These are phyloP conservation scores for Jatropha podagrica DNA, from an alignment of 441 rosid genomes.

Conservation along the genomic window DNA sequence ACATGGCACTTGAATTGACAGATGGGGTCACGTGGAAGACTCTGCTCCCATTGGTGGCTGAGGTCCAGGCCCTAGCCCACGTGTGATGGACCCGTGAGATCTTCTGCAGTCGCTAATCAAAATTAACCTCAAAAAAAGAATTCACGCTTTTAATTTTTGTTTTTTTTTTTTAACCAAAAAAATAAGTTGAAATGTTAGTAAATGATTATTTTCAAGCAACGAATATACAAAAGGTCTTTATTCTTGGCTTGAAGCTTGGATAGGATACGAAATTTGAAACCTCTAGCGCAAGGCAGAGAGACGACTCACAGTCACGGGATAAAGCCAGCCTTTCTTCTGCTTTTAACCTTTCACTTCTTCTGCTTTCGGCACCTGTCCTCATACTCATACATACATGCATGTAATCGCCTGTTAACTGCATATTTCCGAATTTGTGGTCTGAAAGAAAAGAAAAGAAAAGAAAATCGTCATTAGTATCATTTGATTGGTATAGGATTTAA, in stretches of 20 bases:
- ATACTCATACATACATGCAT: not conserved
- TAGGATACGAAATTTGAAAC: constrained; percentile 7
- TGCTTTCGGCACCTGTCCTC: not conserved
- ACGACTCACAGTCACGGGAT: constrained; percentile 15
- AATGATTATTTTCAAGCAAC: not conserved
- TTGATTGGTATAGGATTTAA: no score
- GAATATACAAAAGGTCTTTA: constrained; percentile 6
- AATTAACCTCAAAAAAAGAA: no score
- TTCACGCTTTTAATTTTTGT: no score
- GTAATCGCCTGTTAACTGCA: no score
- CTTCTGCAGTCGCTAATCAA: not conserved
- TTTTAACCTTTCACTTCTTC: not conserved
- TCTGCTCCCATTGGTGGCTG: not conserved
- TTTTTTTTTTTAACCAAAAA: no score
- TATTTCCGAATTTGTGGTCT: not conserved
- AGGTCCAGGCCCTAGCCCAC: not conserved
- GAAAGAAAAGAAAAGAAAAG: not conserved
- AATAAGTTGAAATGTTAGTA: not conserved
- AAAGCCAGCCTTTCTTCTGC: not conserved
- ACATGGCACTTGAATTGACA: not conserved
- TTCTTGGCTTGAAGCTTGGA: constrained; percentile 5
- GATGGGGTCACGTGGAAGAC: not conserved
- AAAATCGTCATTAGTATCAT: no score
- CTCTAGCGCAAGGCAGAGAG: constrained; percentile 13
- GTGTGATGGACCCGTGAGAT: constrained; percentile 6